Conservation (phyloP, 1,139 yeast genomes). For the Pichia norvegensis region DNA sequence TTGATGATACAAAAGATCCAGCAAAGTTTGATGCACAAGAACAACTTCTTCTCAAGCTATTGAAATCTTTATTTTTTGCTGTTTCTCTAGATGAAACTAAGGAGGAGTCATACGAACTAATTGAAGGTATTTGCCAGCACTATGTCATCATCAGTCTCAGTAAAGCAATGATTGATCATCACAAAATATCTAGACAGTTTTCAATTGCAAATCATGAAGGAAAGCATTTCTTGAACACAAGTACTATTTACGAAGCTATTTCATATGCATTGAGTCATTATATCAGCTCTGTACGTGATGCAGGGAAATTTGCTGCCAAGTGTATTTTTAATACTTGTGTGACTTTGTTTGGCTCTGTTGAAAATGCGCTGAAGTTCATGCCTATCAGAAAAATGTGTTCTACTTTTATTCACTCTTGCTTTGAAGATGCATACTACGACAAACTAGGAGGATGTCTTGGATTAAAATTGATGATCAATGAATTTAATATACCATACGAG, state of each 20-base stretch:
- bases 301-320: conserved; percentile 63
- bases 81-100: conserved; percentile 68
- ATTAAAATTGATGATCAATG: conserved; percentile 61
- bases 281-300: conserved; percentile 57
- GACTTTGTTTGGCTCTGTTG: conserved; percentile 57
- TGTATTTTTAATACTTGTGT: conserved; percentile 55
- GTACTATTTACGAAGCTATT: conserved; percentile 65
- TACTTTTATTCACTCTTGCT: conserved; percentile 83
- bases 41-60: conserved; percentile 47
- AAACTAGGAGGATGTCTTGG: conserved; percentile 91
- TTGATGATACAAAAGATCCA: conserved; percentile 41
- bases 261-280: conserved; percentile 77
- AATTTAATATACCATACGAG: conserved; percentile 54
- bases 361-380: conserved; percentile 63
- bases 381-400: conserved; percentile 71
- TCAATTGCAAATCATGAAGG: conserved; percentile 79
- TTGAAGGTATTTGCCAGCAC: conserved; percentile 68
- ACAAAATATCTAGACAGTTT: conserved; percentile 64
- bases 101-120: conserved; percentile 55
- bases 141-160: conserved; percentile 71
- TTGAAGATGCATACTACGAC: conserved; percentile 75
- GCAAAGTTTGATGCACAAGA: conserved; percentile 53
- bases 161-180: conserved; percentile 61
- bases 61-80: conserved; percentile 68
- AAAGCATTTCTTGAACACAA: conserved; percentile 57